Conservation (phyloP, 352 stramenopile genomes). For the Elongisporangium anandrum region DNA sequence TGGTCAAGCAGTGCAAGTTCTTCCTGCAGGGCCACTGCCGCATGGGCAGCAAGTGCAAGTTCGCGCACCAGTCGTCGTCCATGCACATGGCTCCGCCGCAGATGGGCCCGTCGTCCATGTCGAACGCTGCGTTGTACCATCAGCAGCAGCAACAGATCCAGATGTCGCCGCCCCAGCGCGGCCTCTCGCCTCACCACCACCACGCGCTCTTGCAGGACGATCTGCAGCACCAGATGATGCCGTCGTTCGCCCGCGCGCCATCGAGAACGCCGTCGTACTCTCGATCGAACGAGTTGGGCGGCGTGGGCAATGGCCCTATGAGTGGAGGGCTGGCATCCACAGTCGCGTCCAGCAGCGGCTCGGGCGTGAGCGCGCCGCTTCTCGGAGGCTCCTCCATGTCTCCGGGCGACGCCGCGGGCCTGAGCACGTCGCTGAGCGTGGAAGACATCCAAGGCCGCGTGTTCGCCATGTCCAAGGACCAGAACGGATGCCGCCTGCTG, state of each 20-base stretch:
- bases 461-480: constrained; percentile 92
- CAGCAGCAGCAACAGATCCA: constrained; percentile 29
- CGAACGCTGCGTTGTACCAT: constrained; percentile 18
- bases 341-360: constrained; percentile 1
- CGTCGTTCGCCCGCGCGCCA: constrained; percentile 5
- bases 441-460: constrained; percentile 78
- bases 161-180: constrained; percentile 20
- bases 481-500: constrained; percentile 96
- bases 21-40: constrained; percentile 81
- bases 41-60: constrained; percentile 86
- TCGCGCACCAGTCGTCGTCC: constrained; percentile 48
- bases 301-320: constrained; percentile 20
- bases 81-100: constrained; percentile 11
- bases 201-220: constrained; percentile 13
- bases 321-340: constrained; percentile 5
- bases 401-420: constrained; percentile 9
- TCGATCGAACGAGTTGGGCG: constrained; percentile 18
- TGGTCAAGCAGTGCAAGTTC: constrained; percentile 80
- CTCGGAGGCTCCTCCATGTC: constrained; percentile 18
- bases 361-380: constrained; percentile 17
- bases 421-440: constrained; percentile 48
- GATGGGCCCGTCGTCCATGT: constrained; percentile 14
- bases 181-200: constrained; percentile 32
- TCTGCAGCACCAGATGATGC: constrained; percentile 1
- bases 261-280: constrained; percentile 9